A percentile compares a stretch with the other conserved stretches of the same genome.
Conservation (phyloP, 371 early-diverging fungal genomes). For the Syncephalastrum monosporum region DNA sequence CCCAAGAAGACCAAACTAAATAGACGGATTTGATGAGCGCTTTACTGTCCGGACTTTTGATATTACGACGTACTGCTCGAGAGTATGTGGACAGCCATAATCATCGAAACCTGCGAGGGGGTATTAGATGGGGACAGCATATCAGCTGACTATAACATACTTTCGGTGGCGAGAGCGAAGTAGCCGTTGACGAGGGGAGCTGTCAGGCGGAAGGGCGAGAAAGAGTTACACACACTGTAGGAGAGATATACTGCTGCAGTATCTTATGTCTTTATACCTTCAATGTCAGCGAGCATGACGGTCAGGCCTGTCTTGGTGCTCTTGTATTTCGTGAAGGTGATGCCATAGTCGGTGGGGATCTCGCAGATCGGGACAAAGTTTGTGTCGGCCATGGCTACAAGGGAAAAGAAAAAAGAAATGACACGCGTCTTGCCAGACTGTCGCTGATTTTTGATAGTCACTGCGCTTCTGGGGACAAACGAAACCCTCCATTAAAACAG, state of each 20-base stretch:
- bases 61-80: conserved; percentile 59
- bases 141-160: conserved; percentile 25
- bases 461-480: too few species aligned
- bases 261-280: conserved; percentile 38
- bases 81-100: conserved; percentile 68
- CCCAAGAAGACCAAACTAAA: conserved; percentile 63
- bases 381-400: neutral
- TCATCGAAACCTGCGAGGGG: conserved; percentile 57
- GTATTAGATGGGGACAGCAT: neutral
- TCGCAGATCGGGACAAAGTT: conserved; percentile 36
- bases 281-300: conserved; percentile 60
- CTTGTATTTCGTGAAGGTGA: conserved; percentile 54
- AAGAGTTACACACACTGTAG: conserved; percentile 2
- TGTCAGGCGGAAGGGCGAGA: conserved; percentile 13
- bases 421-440: too few species aligned
- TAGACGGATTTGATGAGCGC: conserved; percentile 1
- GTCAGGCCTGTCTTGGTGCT: conserved; percentile 59
- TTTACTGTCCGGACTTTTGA: neutral
- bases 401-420: too few species aligned
- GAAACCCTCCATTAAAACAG: too few species aligned
- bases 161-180: conserved; percentile 65
- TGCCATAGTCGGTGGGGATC: conserved; percentile 43
- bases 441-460: too few species aligned
- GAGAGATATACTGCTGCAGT: neutral
- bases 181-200: conserved; percentile 68